Base-by-base conservation (phyloP, 805 yeast species). In the Cyberlindnera mrakii region DNA sequence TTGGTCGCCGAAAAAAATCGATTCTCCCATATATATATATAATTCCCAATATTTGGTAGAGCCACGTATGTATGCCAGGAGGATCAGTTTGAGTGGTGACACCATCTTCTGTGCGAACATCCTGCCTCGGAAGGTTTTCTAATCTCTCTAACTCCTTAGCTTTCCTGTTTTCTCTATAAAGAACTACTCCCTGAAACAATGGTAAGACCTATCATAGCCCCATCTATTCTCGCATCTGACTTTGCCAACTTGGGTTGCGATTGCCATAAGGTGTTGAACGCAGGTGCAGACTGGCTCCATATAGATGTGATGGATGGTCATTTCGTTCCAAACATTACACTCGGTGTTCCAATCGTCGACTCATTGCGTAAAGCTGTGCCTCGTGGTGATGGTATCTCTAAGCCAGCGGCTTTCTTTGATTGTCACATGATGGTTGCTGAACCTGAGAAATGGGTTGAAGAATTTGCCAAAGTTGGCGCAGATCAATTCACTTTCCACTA, bases 231-330 rank as follows among this genome's bases (percentile, higher is more conserved):
- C 43, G 93, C 98, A 6, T 84, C 90, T 35, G 96, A 93, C 63
- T 93, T 91, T 59, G 82, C 97, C 52, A 77, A 87, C 54, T 68
- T 93, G 48, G 97, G 95, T 39, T 78, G 88, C 52, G 91, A 90
- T 50, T 87, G 96, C 65, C 84, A 83, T 59, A 73, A 75, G 46
- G 84, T 90, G 67, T 80, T 87, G 59, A 76, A 78, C 41, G 73
- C 83, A 44, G 83, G 85, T 19, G 95, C 96, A 17, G 96, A 91
- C 57, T 93, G 99, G 99, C 80, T 93, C 48, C 99, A 93, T 65
- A 80, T 93, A 41, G 99, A 93, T 65, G 91, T 93, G 39, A 93
- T 93, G 99, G 99, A 93, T 63, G 99, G 99, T 39, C 90, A 91
- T 66, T 93, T 93, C 62, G 99, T 93, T 39, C 99, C 99, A 52